These are phyloP conservation scores for Fusarium pseudocircinatum DNA, from an alignment of 2,329 filamentous ascomycete species.

Conservation along the genomic window DNA sequence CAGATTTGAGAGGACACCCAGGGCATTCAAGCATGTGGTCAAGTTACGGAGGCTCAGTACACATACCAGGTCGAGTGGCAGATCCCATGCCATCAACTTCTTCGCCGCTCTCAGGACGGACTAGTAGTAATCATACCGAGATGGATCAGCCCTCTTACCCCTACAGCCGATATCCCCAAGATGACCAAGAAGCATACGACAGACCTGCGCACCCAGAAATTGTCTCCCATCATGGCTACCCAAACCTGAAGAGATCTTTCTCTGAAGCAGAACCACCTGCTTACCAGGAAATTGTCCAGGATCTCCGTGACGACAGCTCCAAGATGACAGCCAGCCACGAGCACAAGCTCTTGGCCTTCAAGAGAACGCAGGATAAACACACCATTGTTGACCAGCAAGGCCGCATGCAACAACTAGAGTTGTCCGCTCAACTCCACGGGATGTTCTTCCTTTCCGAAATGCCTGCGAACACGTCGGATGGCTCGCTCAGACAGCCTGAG, in stretches of 20 bases:
- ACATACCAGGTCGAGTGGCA: constrained; percentile 62
- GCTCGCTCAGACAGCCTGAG: constrained; percentile 74
- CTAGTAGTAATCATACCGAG: constrained; percentile 59
- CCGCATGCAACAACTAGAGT: constrained; percentile 68
- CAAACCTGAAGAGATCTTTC: constrained; percentile 66
- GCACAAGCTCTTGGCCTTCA: constrained; percentile 69
- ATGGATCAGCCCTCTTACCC: constrained; percentile 62
- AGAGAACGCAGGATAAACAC: constrained; percentile 66
- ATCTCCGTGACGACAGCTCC: constrained; percentile 66
- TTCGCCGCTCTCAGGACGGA: constrained; percentile 60
- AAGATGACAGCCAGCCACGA: constrained; percentile 68
- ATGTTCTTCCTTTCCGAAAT: constrained; percentile 91
- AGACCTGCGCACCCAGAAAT: constrained; percentile 60
- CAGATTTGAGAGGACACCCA: constrained; percentile 69
- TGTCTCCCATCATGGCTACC: constrained; percentile 62
- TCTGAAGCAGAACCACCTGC: constrained; percentile 64
- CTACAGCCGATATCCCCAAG: constrained; percentile 64
- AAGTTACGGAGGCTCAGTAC: constrained; percentile 65
- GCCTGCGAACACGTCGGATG: constrained; percentile 70
- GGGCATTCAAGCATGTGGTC: constrained; percentile 67
- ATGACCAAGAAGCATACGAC: constrained; percentile 64
- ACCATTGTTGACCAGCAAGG: constrained; percentile 69
- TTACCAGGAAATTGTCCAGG: constrained; percentile 70
- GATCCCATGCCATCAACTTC: constrained; percentile 58
- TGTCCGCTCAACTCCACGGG: constrained; percentile 80